Evolutionary conservation across 2,329 filamentous ascomycete species (phyloP).

Genomic region (Periglandula ipomoeae): DNA sequence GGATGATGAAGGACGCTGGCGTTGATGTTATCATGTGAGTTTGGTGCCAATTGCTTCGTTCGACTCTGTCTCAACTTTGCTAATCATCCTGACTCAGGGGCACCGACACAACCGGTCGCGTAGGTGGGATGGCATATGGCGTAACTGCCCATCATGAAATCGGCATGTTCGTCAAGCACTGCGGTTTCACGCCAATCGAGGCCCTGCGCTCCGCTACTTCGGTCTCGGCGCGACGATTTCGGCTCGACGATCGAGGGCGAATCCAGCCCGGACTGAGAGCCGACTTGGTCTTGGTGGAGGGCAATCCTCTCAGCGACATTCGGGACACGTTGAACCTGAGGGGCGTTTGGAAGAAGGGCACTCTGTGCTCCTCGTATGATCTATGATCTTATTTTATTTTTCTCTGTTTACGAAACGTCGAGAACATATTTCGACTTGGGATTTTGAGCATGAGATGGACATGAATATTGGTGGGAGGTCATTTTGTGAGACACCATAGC

Average conservation of each 20-base stretch:
- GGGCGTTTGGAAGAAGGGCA: conserved; percentile 12
- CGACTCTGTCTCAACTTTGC: too few species aligned
- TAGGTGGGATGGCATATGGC: conserved; percentile 10
- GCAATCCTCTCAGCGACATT: conserved; percentile 7
- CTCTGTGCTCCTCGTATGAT: conserved; percentile 5
- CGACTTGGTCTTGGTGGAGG: conserved; percentile 11
- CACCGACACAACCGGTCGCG: conserved; percentile 10
- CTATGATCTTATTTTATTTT: background rate
- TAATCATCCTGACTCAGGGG: conserved; percentile 4
- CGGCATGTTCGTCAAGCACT: conserved; percentile 11
- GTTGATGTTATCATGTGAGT: conserved; percentile 11
- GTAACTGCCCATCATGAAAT: conserved; percentile 11
- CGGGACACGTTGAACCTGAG: conserved; percentile 5
- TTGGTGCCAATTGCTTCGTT: too few species aligned
- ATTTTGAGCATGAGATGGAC: background rate
- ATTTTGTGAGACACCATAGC: background rate
- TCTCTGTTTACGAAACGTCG: background rate
- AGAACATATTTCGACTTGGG: background rate
- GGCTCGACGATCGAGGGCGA: conserved; percentile 8
- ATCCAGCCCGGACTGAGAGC: conserved; percentile 10
- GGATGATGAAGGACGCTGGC: conserved; percentile 8
- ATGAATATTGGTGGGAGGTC: background rate
- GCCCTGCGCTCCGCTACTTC: conserved; percentile 12
- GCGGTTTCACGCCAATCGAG: conserved; percentile 9
- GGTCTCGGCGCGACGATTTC: conserved; percentile 8